Evolutionary conservation across 2,329 filamentous ascomycete genomes (phyloP).

Genomic region (Pseudogymnoascus sp.): DNA sequence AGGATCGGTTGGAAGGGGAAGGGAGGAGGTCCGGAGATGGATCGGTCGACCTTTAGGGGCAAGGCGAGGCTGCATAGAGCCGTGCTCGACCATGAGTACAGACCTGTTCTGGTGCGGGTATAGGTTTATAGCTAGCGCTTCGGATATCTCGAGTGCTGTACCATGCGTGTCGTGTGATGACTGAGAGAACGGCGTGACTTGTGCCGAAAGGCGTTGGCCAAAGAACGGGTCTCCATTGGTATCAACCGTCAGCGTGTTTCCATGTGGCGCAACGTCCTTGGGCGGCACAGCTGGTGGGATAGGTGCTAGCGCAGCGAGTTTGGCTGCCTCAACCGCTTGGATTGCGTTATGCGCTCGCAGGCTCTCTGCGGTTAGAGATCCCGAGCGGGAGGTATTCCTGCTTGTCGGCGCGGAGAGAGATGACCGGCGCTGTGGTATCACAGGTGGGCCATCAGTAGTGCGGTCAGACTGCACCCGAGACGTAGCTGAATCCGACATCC

Average conservation of each 20-base stretch:
- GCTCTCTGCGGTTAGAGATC: slow-evolving; percentile 50
- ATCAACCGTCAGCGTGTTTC: slow-evolving; percentile 36
- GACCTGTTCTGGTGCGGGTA: slow-evolving; percentile 58
- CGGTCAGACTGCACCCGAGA: slow-evolving; percentile 29
- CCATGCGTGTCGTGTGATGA: slow-evolving; percentile 51
- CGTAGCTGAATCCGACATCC: slow-evolving; percentile 26
- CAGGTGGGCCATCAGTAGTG: slow-evolving; percentile 52
- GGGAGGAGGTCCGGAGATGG: neutral
- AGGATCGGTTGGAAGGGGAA: neutral
- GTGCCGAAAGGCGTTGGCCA: slow-evolving; percentile 43
- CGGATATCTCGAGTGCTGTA: slow-evolving; percentile 51
- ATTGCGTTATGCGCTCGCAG: slow-evolving; percentile 43
- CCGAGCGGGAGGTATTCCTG: slow-evolving; percentile 44
- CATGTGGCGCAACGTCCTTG: neutral
- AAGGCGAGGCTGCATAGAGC: neutral
- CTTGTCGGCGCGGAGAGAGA: slow-evolving; percentile 56
- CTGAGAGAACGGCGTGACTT: slow-evolving; percentile 54
- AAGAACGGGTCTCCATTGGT: slow-evolving; percentile 46
- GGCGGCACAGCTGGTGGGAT: neutral
- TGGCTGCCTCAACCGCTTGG: slow-evolving; percentile 18
- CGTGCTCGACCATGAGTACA: slow-evolving; percentile 43
- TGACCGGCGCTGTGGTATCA: slow-evolving; percentile 47
- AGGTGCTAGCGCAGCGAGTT: slow-evolving; percentile 4
- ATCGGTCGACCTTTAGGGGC: neutral
- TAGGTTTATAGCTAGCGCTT: slow-evolving; percentile 53